Percentiles rank a stretch among this genome's conserved stretches.
These are phyloP conservation scores for Prunus dulcis DNA, from an alignment of 306 rosid species.

Conservation along the genomic window DNA sequence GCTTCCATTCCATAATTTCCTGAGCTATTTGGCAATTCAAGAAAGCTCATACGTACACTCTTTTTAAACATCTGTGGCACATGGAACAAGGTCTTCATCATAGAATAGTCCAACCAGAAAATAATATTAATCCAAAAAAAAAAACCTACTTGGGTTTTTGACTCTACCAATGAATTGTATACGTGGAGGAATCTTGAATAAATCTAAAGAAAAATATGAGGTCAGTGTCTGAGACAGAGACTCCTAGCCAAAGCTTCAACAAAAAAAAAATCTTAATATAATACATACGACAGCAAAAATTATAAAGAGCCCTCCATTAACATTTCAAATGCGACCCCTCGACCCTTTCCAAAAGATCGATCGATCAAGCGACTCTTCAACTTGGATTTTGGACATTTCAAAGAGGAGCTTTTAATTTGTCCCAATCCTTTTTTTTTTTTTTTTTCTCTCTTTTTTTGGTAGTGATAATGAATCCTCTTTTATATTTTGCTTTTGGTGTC, in stretches of 20 bases:
- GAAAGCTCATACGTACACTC: neutral
- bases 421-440: neutral
- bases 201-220: neutral
- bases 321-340: neutral
- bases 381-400: neutral
- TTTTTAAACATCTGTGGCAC: neutral
- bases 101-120: constrained; percentile 7
- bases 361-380: constrained; percentile 4
- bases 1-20: neutral
- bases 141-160: neutral
- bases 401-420: neutral
- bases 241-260: neutral
- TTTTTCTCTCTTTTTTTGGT: neutral
- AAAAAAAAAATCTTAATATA: constrained; percentile 1
- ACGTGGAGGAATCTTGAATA: neutral
- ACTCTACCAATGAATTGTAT: neutral
- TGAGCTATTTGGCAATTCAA: neutral
- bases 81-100: neutral
- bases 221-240: neutral
- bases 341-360: neutral
- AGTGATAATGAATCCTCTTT: neutral
- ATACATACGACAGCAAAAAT: neutral
- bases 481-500: too few relatives aligned
- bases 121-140: neutral
- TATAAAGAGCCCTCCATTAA: neutral